phyloP scores from a whole-genome alignment of 1,139 yeast species.

The Groenewaldozyma sp. region DNA sequence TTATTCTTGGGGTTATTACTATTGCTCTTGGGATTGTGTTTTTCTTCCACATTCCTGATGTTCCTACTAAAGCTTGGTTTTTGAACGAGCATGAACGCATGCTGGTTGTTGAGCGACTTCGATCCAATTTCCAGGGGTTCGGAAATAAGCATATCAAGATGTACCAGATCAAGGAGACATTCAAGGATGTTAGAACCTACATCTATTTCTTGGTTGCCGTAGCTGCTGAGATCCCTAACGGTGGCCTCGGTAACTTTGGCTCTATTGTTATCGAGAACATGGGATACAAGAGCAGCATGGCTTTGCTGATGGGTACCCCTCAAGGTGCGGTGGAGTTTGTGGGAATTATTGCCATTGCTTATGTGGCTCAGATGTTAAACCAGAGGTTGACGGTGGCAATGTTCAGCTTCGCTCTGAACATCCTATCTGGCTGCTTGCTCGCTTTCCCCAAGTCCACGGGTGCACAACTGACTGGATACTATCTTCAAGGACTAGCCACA shows the following conservation, averaged over 20 bases:
- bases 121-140: conserved; percentile 41
- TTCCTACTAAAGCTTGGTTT: conserved; percentile 48
- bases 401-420: conserved; percentile 28
- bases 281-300: conserved; percentile 33
- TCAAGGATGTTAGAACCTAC: conserved; percentile 40
- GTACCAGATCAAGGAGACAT: conserved; percentile 42
- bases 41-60: conserved; percentile 41
- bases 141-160: conserved; percentile 46
- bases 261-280: conserved; percentile 33
- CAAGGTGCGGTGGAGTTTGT: conserved; percentile 30
- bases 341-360: conserved; percentile 23
- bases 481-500: conserved; percentile 30
- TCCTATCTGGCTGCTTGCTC: conserved; percentile 35
- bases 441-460: conserved; percentile 34
- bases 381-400: conserved; percentile 35
- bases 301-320: conserved; percentile 36
- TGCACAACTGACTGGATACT: conserved; percentile 35
- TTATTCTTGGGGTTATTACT: conserved; percentile 43
- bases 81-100: conserved; percentile 40
- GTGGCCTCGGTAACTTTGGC: conserved; percentile 42
- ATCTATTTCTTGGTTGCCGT: conserved; percentile 37
- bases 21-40: conserved; percentile 42
- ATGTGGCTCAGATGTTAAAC: conserved; percentile 19
- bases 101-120: conserved; percentile 44
- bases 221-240: conserved; percentile 41